Percentiles rank a stretch among this genome's conserved stretches.
Conservation (phyloP, 768 basidiomycete genomes). For the Ramaria sp. region DNA sequence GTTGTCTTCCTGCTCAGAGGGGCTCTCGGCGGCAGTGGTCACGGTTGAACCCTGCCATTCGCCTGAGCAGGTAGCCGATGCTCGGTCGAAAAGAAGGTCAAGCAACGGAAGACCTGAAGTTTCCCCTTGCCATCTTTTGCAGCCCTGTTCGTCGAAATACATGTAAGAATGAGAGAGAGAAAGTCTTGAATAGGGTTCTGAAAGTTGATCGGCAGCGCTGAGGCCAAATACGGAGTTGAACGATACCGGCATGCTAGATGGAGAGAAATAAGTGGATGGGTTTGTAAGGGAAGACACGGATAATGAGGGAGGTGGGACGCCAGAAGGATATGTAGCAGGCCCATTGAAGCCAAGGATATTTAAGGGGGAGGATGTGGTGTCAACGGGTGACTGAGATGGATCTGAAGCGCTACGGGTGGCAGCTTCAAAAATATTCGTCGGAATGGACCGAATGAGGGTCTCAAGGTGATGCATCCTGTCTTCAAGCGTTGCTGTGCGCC, state of each 20-base stretch:
- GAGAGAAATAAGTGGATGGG: constrained; percentile 35
- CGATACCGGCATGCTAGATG: constrained; percentile 1
- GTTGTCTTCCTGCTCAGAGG: constrained; percentile 1
- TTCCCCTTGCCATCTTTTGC: constrained; percentile 86
- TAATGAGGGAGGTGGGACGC: constrained; percentile 70
- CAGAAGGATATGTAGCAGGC: constrained; percentile 33
- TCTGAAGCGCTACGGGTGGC: constrained; percentile 15
- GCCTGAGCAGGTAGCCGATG: constrained; percentile 25
- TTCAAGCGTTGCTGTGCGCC: constrained; percentile 74
- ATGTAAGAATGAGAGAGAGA: constrained; percentile 70
- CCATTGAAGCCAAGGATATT: constrained; percentile 27
- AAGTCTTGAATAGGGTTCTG: constrained; percentile 27
- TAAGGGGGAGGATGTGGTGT: constrained; percentile 11
- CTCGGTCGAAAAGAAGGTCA: constrained; percentile 70
- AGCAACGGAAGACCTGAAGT: constrained; percentile 86
- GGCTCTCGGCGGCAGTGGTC: not conserved
- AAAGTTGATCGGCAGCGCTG: not conserved
- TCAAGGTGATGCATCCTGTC: constrained; percentile 86
- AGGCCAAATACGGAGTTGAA: constrained; percentile 1
- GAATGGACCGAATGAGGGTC: constrained; percentile 75
- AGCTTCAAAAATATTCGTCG: constrained; percentile 67
- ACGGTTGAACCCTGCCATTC: constrained; percentile 20
- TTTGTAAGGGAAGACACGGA: constrained; percentile 72
- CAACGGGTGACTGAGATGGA: constrained; percentile 17
- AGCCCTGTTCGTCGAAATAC: constrained; percentile 81